phyloP scores from a whole-genome alignment of 805 yeast species.

The Yamadazyma nakazawae region DNA sequence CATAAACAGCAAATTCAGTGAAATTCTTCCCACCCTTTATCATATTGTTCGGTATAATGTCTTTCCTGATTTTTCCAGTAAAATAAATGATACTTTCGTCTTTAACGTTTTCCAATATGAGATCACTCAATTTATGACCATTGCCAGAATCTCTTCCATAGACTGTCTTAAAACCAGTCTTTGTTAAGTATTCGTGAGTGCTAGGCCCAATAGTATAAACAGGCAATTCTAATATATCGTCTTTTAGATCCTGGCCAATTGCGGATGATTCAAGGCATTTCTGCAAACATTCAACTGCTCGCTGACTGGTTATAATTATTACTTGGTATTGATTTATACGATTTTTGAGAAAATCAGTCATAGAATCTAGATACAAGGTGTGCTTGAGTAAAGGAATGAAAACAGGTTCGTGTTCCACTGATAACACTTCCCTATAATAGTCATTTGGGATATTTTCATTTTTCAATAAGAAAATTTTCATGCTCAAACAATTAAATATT shows the following conservation, averaged over 20 bases:
- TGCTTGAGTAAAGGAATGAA: slow-evolving; percentile 79
- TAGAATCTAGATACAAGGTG: slow-evolving; percentile 44
- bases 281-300: slow-evolving; percentile 82
- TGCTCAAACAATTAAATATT: neutral
- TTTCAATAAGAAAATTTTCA: slow-evolving; percentile 56
- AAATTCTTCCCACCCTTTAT: slow-evolving; percentile 40
- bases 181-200: slow-evolving; percentile 55
- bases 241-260: slow-evolving; percentile 2
- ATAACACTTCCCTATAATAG: slow-evolving; percentile 41
- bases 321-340: slow-evolving; percentile 27
- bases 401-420: slow-evolving; percentile 21
- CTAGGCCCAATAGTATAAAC: slow-evolving; percentile 93
- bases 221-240: slow-evolving; percentile 43
- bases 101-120: slow-evolving; percentile 42
- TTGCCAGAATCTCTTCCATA: slow-evolving; percentile 75
- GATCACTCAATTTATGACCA: slow-evolving; percentile 65
- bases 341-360: slow-evolving; percentile 44
- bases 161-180: slow-evolving; percentile 64
- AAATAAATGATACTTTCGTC: slow-evolving; percentile 55
- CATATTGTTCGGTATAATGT: slow-evolving; percentile 69
- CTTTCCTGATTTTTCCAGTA: slow-evolving; percentile 84
- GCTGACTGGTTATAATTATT: slow-evolving; percentile 79
- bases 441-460: slow-evolving; percentile 69
- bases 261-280: slow-evolving; percentile 34
- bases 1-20: slow-evolving; percentile 64